phyloP scores from a whole-genome alignment of 345 rosid genomes.

The Brassica cretica region DNA sequence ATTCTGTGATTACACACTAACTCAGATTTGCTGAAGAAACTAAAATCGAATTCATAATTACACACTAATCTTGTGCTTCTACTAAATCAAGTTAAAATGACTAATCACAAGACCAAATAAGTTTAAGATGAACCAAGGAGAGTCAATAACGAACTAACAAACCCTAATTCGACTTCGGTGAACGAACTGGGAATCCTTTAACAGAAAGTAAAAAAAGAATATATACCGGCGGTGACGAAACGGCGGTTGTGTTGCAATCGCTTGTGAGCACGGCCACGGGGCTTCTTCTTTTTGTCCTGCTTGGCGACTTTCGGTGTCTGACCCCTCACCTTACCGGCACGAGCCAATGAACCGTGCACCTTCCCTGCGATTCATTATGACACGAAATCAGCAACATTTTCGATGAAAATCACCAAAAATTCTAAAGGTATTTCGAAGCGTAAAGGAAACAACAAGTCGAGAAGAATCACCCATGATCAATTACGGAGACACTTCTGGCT shows the following conservation, averaged over 20 bases:
- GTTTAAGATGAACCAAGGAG: not conserved
- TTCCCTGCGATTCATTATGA: slow-evolving; percentile 2
- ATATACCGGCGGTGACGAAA: slow-evolving; percentile 22
- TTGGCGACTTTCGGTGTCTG: slow-evolving; percentile 21
- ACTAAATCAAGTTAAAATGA: not conserved
- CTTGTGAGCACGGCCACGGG: slow-evolving; percentile 28
- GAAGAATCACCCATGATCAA: slow-evolving; percentile 8
- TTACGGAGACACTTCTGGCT: not conserved
- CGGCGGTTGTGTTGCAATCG: slow-evolving; percentile 21
- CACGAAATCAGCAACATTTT: not conserved
- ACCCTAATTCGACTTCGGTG: not conserved
- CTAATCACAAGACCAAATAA: not conserved
- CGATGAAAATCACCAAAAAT: not conserved
- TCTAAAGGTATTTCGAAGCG: not conserved
- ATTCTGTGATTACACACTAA: too few relatives aligned
- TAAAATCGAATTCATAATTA: not conserved
- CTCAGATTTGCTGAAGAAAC: not conserved
- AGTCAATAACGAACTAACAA: not conserved
- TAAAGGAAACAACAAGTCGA: not conserved
- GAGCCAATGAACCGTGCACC: slow-evolving; percentile 27
- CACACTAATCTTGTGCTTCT: not conserved
- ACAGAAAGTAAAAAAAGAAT: not conserved
- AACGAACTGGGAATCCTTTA: not conserved
- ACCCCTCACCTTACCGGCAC: slow-evolving; percentile 28
- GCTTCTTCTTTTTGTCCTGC: slow-evolving; percentile 27